These are phyloP conservation scores for Gaultheria prostrata DNA, from an alignment of 148 eudicot species.

Conservation along the genomic window DNA sequence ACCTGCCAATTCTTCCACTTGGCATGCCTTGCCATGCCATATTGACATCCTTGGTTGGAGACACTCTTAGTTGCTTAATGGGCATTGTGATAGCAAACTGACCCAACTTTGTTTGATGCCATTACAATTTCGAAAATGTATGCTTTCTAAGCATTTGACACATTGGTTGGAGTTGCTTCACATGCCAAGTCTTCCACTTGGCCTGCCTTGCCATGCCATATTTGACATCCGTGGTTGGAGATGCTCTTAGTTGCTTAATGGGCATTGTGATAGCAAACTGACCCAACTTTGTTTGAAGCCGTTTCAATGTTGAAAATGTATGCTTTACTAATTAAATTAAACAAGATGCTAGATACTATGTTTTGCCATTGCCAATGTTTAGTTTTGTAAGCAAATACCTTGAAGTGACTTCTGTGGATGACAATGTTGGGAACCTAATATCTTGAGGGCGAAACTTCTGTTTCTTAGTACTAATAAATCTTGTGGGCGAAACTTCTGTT, in stretches of 20 bases:
- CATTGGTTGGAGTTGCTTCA: too few relatives aligned
- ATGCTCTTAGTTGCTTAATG: background rate
- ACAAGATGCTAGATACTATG: background rate
- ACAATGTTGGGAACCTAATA: background rate
- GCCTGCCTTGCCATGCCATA: too few relatives aligned
- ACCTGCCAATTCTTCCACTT: too few relatives aligned
- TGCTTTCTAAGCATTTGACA: too few relatives aligned
- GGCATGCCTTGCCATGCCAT: too few relatives aligned
- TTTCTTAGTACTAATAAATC: background rate
- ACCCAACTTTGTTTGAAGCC: background rate
- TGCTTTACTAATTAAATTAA: too few relatives aligned
- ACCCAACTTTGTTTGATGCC: background rate
- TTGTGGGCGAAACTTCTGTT: background rate
- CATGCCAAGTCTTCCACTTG: too few relatives aligned
- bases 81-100: background rate
- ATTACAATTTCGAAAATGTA: background rate
- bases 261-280: background rate
- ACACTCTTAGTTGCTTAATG: background rate
- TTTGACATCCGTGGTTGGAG: too few relatives aligned
- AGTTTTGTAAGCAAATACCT: background rate
- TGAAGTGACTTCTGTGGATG: background rate
- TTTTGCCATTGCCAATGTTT: slow-evolving; percentile 4
- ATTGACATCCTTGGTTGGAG: too few relatives aligned
- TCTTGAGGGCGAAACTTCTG: background rate
- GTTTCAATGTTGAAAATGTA: background rate